Evolutionary conservation across 2,329 filamentous ascomycete genomes (phyloP), one percentile per base, ranked within the genome.

Genomic region (Calonectria pteridis): DNA sequence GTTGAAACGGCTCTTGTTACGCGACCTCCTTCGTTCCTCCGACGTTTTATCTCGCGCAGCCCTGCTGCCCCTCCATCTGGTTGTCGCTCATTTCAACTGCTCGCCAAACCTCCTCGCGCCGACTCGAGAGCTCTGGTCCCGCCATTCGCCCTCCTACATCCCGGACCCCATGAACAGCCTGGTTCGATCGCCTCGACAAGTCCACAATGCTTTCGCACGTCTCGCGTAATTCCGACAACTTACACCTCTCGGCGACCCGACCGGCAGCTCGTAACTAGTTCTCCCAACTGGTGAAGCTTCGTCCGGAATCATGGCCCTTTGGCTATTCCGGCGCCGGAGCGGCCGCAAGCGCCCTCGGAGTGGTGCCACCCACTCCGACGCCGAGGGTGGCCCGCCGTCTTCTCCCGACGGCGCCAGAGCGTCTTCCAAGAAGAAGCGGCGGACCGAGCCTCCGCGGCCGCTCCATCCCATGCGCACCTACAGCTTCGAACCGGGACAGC

Each of bases 311-410:
- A 96, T 96, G 94, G 91, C 93, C 83, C 87, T 96, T 84, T 97
- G 95, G 95, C 94, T 93, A 75, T 98, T 97, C 85, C 89, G 93
- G 85, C 92, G 93, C 81, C 93, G 90, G 86, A 93, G 90, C 85
- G 93, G 92, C 84, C 92, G 92, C 85, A 91, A 88, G 85, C 87
- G 89, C 81, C 84, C 88, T 76, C 85, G 86, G 73, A 86, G 86
- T 77, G 84, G 91, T 84, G 89, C 88, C 78, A 89, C 89, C 78
- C 84, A 90, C 77, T 85, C 89, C 73, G 89, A 89, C 80, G 84
- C 88, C 81, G 88, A 91, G 82, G 86, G 86, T 18, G 71, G 81
- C 40, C 78, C 83, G 64, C 81, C 77, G 74, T 84, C 83, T 66
- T 82, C 78, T 75, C 83, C 84, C 13, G 84, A 85, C 35, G 82